A percentile compares a stretch with the other conserved stretches of the same genome.
Evolutionary conservation across 768 basidiomycete species (phyloP).

Genomic region (Suillus subluteus): DNA sequence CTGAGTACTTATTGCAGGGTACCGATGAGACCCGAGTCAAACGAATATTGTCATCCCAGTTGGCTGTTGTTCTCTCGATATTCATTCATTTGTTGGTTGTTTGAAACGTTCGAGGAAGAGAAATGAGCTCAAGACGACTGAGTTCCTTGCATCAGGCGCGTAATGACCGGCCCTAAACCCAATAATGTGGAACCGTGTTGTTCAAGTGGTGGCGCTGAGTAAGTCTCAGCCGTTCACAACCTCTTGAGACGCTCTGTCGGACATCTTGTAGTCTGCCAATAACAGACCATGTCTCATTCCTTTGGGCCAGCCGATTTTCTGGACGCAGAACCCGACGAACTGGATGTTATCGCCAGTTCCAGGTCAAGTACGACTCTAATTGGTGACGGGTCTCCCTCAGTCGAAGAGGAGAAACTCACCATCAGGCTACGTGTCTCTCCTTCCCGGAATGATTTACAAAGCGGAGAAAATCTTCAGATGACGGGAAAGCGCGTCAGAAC

Average conservation of each 20-base stretch:
- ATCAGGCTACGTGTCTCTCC: slow-evolving; percentile 20
- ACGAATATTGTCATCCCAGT: not conserved
- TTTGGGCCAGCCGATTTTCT: not conserved
- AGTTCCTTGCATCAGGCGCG: not conserved
- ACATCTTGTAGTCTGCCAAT: not conserved
- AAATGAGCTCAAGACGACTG: not conserved
- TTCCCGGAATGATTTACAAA: not conserved
- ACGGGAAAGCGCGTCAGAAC: slow-evolving; percentile 24
- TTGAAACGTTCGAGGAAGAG: not conserved
- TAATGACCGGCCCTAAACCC: slow-evolving; percentile 7
- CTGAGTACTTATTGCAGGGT: not conserved
- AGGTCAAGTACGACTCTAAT: slow-evolving; percentile 32
- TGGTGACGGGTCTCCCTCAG: slow-evolving; percentile 31
- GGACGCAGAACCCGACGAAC: slow-evolving; percentile 24
- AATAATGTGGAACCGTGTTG: slow-evolving; percentile 7
- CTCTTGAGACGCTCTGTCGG: not conserved
- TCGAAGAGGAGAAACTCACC: slow-evolving; percentile 6
- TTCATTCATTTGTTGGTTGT: not conserved
- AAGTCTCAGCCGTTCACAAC: not conserved
- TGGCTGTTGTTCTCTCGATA: not conserved
- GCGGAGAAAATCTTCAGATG: not conserved
- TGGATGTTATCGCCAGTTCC: slow-evolving; percentile 32
- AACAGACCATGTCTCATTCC: not conserved
- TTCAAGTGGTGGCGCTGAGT: not conserved
- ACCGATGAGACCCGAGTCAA: not conserved